A percentile compares a stretch with the other conserved stretches of the same genome.
Conservation (phyloP, 2,329 filamentous ascomycete genomes). For the Aphanoascus verrucosus region DNA sequence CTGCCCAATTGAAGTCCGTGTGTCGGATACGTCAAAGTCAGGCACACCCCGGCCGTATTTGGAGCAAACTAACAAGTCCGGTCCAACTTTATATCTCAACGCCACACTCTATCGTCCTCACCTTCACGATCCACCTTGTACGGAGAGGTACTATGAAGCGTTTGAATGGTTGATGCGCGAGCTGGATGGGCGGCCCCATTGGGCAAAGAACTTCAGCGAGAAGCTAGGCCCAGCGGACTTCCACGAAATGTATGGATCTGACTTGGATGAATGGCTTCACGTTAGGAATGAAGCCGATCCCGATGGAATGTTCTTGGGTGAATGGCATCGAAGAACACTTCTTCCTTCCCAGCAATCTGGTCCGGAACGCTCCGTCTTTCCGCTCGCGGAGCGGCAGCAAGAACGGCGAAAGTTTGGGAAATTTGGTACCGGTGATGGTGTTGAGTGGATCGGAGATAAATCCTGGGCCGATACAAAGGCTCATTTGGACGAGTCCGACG, state of each 20-base stretch:
- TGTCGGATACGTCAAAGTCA: slow-evolving; percentile 55
- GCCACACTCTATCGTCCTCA: slow-evolving; percentile 83
- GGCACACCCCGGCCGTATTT: slow-evolving; percentile 51
- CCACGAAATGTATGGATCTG: slow-evolving; percentile 56
- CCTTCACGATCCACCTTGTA: slow-evolving; percentile 63
- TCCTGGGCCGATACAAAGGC: slow-evolving; percentile 18
- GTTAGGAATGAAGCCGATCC: slow-evolving; percentile 60
- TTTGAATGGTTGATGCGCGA: slow-evolving; percentile 89
- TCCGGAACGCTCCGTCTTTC: slow-evolving; percentile 19
- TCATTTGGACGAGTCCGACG: slow-evolving; percentile 7
- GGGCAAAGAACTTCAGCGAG: slow-evolving; percentile 79
- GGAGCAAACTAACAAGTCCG: slow-evolving; percentile 58
- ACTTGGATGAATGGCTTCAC: slow-evolving; percentile 55
- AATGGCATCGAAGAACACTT: slow-evolving; percentile 72
- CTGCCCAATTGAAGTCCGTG: slow-evolving; percentile 83
- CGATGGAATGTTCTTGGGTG: slow-evolving; percentile 76
- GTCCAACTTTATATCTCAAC: slow-evolving; percentile 76
- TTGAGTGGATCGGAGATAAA: slow-evolving; percentile 34
- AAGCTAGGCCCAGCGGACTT: slow-evolving; percentile 49
- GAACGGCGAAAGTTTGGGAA: slow-evolving; percentile 22
- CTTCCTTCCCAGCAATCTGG: slow-evolving; percentile 22
- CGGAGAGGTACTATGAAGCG: slow-evolving; percentile 68
- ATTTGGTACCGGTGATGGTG: slow-evolving; percentile 29
- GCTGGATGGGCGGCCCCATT: slow-evolving; percentile 71
- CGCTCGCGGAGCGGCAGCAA: slow-evolving; percentile 38